Conservation (phyloP, 75 land plant genomes). For the Adiantum capillusveneris region DNA sequence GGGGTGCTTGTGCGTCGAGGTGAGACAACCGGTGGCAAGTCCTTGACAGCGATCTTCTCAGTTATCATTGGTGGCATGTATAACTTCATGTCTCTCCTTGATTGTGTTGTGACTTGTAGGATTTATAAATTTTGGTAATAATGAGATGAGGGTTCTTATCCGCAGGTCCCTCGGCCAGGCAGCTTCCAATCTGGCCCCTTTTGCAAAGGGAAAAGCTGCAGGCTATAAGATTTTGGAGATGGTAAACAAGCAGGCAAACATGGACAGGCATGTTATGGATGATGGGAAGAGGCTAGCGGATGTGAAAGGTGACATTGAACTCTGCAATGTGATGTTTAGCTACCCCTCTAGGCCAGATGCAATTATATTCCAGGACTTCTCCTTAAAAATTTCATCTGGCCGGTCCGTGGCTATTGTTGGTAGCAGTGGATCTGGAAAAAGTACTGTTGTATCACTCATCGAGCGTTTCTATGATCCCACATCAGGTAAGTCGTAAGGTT, state of each 20-base stretch:
- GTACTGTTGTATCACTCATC: conserved; percentile 24
- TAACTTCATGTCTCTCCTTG: conserved; percentile 11
- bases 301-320: conserved; percentile 22
- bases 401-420: conserved; percentile 22
- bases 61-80: conserved; percentile 97
- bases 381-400: conserved; percentile 18
- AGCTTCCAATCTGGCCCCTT: conserved; percentile 75
- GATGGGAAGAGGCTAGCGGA: conserved; percentile 40
- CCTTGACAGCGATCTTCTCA: conserved; percentile 79
- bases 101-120: not conserved
- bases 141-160: not conserved
- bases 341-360: conserved; percentile 26
- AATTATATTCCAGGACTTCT: conserved; percentile 14
- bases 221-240: conserved; percentile 84
- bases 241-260: conserved; percentile 62
- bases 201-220: conserved; percentile 85
- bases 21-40: conserved; percentile 77
- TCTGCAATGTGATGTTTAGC: conserved; percentile 20
- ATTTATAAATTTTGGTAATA: too few relatives aligned
- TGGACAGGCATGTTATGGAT: conserved; percentile 34
- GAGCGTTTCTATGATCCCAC: conserved; percentile 27
- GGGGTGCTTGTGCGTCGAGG: conserved; percentile 79
- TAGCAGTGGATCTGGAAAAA: conserved; percentile 27
- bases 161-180: conserved; percentile 86
- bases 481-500: conserved; percentile 14